These are phyloP conservation scores for Eimeria necatrix DNA, from an alignment of 169 alveolate genomes.

Conservation along the genomic window DNA sequence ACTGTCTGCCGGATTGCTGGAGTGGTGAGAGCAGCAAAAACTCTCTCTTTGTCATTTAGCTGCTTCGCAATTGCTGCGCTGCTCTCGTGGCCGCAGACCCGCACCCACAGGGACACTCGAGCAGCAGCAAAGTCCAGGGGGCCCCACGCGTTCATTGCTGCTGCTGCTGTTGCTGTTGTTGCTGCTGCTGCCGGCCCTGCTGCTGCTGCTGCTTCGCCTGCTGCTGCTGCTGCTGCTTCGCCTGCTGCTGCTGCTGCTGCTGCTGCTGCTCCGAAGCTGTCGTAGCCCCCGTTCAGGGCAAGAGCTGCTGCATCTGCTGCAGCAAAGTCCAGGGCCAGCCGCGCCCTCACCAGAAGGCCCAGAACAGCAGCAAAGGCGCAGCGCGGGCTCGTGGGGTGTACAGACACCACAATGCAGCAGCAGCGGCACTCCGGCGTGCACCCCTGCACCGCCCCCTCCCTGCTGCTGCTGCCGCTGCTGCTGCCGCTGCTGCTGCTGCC, in stretches of 20 bases:
- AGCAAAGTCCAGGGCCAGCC: slow-evolving; percentile 85
- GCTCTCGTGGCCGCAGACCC: slow-evolving; percentile 86
- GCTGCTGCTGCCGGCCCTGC: slow-evolving; percentile 14
- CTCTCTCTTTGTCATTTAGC: slow-evolving; percentile 94
- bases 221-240: background rate
- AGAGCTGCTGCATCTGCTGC: background rate
- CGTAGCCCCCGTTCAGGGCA: background rate
- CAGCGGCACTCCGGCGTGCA: background rate
- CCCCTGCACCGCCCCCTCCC: background rate
- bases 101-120: slow-evolving; percentile 78
- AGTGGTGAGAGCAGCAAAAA: background rate
- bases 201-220: background rate
- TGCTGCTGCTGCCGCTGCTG: background rate
- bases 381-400: slow-evolving; percentile 95
- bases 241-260: slow-evolving; percentile 36
- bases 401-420: slow-evolving; percentile 84
- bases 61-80: slow-evolving; percentile 89
- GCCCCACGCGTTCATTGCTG: background rate
- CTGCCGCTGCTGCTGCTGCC: background rate
- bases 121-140: background rate
- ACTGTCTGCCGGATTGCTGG: slow-evolving; percentile 65
- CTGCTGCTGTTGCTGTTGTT: slow-evolving; percentile 12
- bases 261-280: slow-evolving; percentile 4
- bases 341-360: slow-evolving; percentile 93
- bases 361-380: slow-evolving; percentile 92